Evolutionary conservation across 768 basidiomycete species (phyloP).

Genomic region (Trametes gibbosa): DNA sequence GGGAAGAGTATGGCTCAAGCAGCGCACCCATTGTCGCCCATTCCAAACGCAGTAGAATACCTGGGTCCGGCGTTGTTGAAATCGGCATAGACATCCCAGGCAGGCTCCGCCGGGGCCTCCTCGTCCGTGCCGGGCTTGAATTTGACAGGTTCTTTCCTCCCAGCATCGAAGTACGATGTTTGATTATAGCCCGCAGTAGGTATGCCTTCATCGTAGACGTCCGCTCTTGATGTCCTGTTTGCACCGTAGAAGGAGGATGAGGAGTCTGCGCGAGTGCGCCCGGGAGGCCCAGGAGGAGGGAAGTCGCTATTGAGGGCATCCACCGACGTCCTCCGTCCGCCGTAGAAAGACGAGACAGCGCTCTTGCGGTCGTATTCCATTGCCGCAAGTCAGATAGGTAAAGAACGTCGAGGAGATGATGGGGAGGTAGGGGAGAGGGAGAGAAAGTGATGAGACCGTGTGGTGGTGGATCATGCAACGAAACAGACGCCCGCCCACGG

Average conservation of each 20-base stretch:
- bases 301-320: slow-evolving; percentile 61
- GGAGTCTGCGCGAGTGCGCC: slow-evolving; percentile 57
- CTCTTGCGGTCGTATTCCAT: slow-evolving; percentile 84
- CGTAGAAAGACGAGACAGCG: slow-evolving; percentile 78
- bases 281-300: slow-evolving; percentile 31
- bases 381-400: neutral
- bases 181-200: slow-evolving; percentile 74
- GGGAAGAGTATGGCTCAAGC: neutral
- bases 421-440: slow-evolving; percentile 1
- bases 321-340: slow-evolving; percentile 54
- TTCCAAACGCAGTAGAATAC: slow-evolving; percentile 64
- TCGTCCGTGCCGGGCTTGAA: slow-evolving; percentile 53
- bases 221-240: slow-evolving; percentile 40
- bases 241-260: slow-evolving; percentile 59
- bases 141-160: slow-evolving; percentile 74
- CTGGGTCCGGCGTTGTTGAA: slow-evolving; percentile 84
- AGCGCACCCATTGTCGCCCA: slow-evolving; percentile 41
- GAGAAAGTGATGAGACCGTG: neutral
- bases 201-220: slow-evolving; percentile 32
- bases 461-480: neutral
- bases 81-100: slow-evolving; percentile 84
- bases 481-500: slow-evolving; percentile 1
- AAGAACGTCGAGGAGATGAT: slow-evolving; percentile 2
- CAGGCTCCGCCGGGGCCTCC: slow-evolving; percentile 52
- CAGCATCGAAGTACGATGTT: slow-evolving; percentile 63